Evolutionary conservation across 2,329 filamentous ascomycete genomes (phyloP).

Genomic region (Paramyrothecium sp.): DNA sequence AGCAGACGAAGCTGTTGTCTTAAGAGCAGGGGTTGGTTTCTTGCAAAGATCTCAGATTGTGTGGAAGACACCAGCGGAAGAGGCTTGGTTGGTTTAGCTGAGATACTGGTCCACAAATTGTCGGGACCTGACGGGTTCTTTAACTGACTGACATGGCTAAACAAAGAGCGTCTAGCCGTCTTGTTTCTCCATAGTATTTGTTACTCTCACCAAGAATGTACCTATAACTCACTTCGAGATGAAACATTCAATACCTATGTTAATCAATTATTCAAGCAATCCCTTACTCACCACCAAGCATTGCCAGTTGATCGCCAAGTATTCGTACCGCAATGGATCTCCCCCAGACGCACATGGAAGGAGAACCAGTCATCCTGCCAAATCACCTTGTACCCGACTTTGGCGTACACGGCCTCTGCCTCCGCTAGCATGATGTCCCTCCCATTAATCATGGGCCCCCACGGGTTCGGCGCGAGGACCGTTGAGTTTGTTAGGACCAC

Average conservation of each 20-base stretch:
- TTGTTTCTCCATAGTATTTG: too few relatives aligned
- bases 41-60: neutral
- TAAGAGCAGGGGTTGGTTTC: neutral
- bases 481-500: conserved; percentile 13
- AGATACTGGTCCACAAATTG: too few relatives aligned
- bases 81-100: neutral
- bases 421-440: conserved; percentile 21
- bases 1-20: neutral
- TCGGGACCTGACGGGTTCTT: too few relatives aligned
- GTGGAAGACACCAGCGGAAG: neutral
- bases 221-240: too few relatives aligned
- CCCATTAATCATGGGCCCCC: conserved; percentile 22
- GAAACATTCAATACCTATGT: too few relatives aligned
- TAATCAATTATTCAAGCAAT: too few relatives aligned
- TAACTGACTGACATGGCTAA: too few relatives aligned
- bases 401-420: conserved; percentile 15
- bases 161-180: too few relatives aligned
- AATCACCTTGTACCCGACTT: conserved; percentile 15
- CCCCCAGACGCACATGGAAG: conserved; percentile 18
- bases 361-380: conserved; percentile 26
- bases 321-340: conserved; percentile 17
- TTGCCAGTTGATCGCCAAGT: neutral
- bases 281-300: neutral
- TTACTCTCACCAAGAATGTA: too few relatives aligned
- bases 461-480: conserved; percentile 18